Conservation (phyloP, 805 yeast species). For the Candida michaelii region DNA sequence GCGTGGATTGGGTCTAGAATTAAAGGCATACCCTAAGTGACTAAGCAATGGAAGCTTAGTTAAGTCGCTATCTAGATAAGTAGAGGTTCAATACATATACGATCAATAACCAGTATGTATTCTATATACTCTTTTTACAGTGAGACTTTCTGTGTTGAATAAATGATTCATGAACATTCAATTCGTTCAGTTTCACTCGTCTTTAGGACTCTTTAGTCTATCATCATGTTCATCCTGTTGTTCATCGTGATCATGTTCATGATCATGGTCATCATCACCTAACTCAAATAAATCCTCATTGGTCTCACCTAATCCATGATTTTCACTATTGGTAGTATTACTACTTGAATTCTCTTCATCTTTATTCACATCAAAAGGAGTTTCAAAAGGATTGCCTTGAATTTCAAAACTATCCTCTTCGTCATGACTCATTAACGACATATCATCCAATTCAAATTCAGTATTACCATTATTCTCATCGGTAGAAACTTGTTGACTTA, state of each 20-base stretch:
- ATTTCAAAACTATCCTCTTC: conserved; percentile 42
- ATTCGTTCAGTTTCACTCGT: too few species aligned
- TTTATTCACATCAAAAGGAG: conserved; percentile 26
- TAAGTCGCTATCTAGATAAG: too few species aligned
- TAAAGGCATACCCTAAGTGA: too few species aligned
- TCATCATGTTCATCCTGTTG: conserved; percentile 22
- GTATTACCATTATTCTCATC: conserved; percentile 58
- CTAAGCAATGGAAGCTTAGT: too few species aligned
- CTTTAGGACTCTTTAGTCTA: conserved; percentile 17
- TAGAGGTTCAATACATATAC: too few species aligned
- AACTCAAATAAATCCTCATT: conserved; percentile 35
- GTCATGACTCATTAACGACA: conserved; percentile 52
- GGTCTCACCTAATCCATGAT: conserved; percentile 2
- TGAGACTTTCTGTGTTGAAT: too few species aligned
- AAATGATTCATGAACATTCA: too few species aligned
- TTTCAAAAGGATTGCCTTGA: conserved; percentile 24
- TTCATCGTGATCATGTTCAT: too few species aligned
- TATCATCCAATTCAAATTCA: conserved; percentile 60
- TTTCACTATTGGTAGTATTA: conserved; percentile 5
- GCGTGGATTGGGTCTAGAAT: too few species aligned
- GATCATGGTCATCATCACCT: conserved; percentile 39
- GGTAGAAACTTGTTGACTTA: conserved; percentile 87
- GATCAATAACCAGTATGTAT: too few species aligned
- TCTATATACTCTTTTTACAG: not conserved
- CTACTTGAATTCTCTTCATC: conserved; percentile 5